A percentile compares a stretch with the other conserved stretches of the same genome.
Conservation (phyloP, 768 basidiomycete genomes). For the Trametes elegans region DNA sequence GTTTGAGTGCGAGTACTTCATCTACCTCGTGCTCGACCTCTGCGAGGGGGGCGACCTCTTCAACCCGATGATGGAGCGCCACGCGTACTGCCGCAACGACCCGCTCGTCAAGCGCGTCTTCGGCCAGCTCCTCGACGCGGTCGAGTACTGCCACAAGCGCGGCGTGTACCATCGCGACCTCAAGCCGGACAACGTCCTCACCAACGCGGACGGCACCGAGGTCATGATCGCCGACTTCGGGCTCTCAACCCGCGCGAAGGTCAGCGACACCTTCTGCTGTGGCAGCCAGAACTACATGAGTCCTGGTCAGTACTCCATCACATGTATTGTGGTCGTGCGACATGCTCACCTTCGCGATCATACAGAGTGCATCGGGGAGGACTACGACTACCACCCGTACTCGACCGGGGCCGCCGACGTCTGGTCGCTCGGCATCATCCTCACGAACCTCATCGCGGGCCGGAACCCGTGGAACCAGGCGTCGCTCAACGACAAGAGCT, state of each 20-base stretch:
- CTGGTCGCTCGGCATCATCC: slow-evolving; percentile 45
- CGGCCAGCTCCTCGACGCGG: slow-evolving; percentile 53
- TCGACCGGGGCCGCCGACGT: slow-evolving; percentile 36
- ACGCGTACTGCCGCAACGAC: slow-evolving; percentile 42
- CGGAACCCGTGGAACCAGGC: slow-evolving; percentile 55
- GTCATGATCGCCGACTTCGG: slow-evolving; percentile 48
- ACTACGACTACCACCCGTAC: slow-evolving; percentile 28
- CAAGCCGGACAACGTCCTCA: slow-evolving; percentile 54
- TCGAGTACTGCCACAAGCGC: slow-evolving; percentile 47
- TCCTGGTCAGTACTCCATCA: slow-evolving; percentile 22
- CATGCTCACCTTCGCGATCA: not conserved
- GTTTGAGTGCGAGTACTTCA: slow-evolving; percentile 56
- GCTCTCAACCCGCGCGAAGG: slow-evolving; percentile 22
- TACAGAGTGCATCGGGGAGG: slow-evolving; percentile 27
- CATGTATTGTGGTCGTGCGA: too few species aligned
- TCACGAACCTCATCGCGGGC: slow-evolving; percentile 52
- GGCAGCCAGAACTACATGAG: slow-evolving; percentile 28
- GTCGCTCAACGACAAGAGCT: slow-evolving; percentile 44
- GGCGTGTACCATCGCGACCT: slow-evolving; percentile 58
- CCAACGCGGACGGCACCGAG: slow-evolving; percentile 36
- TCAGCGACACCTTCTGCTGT: slow-evolving; percentile 22
- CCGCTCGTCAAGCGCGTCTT: slow-evolving; percentile 47
- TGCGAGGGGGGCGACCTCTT: slow-evolving; percentile 45
- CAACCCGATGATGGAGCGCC: slow-evolving; percentile 39
- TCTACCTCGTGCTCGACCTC: slow-evolving; percentile 67